phyloP scores from a whole-genome alignment of 2,329 filamentous ascomycete species.

The Mycocentrospora acerina region DNA sequence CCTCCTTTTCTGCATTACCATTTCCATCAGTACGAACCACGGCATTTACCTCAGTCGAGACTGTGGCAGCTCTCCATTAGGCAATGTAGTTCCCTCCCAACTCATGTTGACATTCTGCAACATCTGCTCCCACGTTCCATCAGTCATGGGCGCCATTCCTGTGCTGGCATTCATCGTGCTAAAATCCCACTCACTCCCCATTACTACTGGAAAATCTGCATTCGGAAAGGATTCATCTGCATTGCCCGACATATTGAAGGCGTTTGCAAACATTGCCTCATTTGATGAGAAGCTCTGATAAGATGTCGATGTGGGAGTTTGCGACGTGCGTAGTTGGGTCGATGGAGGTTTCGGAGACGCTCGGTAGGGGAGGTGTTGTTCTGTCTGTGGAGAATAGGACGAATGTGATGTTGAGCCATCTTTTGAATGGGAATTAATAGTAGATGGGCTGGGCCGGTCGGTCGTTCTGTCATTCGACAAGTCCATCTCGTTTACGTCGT shows the following conservation, averaged over 20 bases:
- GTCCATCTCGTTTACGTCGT: conserved; percentile 40
- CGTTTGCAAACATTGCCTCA: conserved; percentile 9
- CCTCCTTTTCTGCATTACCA: background rate
- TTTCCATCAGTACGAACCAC: background rate
- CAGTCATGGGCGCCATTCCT: conserved; percentile 36
- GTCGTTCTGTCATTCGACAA: conserved; percentile 27
- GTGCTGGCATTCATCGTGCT: conserved; percentile 19
- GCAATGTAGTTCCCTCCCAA: conserved; percentile 27
- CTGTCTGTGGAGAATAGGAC: conserved; percentile 35
- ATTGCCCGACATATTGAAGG: conserved; percentile 5
- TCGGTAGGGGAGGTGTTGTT: conserved; percentile 32
- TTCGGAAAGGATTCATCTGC: too few relatives aligned
- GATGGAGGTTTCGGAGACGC: conserved; percentile 26
- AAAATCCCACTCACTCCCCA: conserved; percentile 36
- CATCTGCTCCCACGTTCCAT: conserved; percentile 40
- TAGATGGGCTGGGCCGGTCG: conserved; percentile 38
- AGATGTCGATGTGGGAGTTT: conserved; percentile 2
- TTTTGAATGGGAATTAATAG: conserved; percentile 33
- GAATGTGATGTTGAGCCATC: conserved; percentile 38
- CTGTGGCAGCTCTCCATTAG: conserved; percentile 12
- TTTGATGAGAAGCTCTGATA: conserved; percentile 4
- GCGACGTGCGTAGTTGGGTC: background rate
- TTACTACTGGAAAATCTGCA: too few relatives aligned
- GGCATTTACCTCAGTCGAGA: conserved; percentile 4
- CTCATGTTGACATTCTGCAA: conserved; percentile 39